Evolutionary conservation across 2,329 filamentous ascomycete species (phyloP).

Genomic region (Curvularia eragrostidis): DNA sequence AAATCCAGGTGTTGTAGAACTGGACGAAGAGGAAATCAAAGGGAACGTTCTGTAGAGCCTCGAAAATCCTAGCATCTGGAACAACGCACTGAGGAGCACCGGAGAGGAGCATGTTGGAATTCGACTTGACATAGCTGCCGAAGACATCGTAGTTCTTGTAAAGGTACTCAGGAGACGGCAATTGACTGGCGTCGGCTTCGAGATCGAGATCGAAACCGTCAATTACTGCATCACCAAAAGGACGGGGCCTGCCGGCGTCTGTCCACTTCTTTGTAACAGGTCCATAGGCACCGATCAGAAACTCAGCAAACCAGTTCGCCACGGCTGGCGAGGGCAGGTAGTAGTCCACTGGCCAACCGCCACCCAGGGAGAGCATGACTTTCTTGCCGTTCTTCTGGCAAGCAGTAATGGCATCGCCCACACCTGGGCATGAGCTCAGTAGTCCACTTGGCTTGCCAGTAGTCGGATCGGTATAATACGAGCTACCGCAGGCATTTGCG

Average conservation of each 20-base stretch:
- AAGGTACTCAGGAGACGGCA: slow-evolving; percentile 29
- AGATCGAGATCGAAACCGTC: slow-evolving; percentile 64
- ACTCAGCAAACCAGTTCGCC: slow-evolving; percentile 58
- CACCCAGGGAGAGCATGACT: slow-evolving; percentile 57
- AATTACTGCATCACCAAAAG: slow-evolving; percentile 55
- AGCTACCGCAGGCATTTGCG: slow-evolving; percentile 58
- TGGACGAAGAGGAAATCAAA: slow-evolving; percentile 64
- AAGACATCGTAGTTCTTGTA: slow-evolving; percentile 57
- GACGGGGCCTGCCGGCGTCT: slow-evolving; percentile 48
- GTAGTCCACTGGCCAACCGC: slow-evolving; percentile 51
- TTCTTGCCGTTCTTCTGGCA: slow-evolving; percentile 47
- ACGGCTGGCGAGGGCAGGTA: slow-evolving; percentile 51
- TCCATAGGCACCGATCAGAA: slow-evolving; percentile 60
- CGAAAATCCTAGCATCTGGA: slow-evolving; percentile 56
- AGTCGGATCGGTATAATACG: slow-evolving; percentile 44
- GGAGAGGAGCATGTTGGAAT: slow-evolving; percentile 57
- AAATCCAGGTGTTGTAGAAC: slow-evolving; percentile 62
- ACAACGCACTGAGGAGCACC: slow-evolving; percentile 61
- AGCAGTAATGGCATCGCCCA: slow-evolving; percentile 44
- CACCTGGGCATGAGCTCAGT: slow-evolving; percentile 29
- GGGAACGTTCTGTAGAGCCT: slow-evolving; percentile 52
- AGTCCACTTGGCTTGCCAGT: slow-evolving; percentile 2
- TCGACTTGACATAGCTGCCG: slow-evolving; percentile 56
- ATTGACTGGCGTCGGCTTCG: slow-evolving; percentile 34
- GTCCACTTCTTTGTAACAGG: slow-evolving; percentile 46